Conservation (phyloP, 768 basidiomycete genomes). For the Pisolithus tinctorius region DNA sequence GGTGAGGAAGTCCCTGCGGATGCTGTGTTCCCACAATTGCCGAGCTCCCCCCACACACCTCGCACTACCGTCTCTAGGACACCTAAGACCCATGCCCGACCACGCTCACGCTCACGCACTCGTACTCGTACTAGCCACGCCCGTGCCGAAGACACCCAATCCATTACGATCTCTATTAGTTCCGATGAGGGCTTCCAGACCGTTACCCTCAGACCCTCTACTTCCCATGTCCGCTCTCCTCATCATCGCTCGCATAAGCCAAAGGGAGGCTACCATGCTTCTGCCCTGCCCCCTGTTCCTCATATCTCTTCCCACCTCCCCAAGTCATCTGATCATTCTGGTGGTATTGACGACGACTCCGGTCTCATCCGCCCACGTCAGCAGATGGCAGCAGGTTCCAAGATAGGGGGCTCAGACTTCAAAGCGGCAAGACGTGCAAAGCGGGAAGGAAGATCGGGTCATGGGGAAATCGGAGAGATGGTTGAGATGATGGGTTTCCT, state of each 20-base stretch:
- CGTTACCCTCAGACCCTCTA: constrained; percentile 11
- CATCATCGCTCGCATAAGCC: constrained; percentile 5
- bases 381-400: constrained; percentile 18
- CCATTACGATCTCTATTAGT: constrained; percentile 20
- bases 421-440: constrained; percentile 23
- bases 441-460: constrained; percentile 14
- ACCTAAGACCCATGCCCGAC: background rate
- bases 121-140: constrained; percentile 4
- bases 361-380: constrained; percentile 18
- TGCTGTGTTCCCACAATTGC: constrained; percentile 46
- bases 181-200: constrained; percentile 22
- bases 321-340: background rate
- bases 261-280: constrained; percentile 12
- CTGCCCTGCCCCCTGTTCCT: constrained; percentile 22
- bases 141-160: constrained; percentile 14
- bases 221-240: constrained; percentile 12
- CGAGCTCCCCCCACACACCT: background rate
- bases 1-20: constrained; percentile 57
- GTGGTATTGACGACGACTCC: constrained; percentile 1
- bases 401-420: constrained; percentile 22
- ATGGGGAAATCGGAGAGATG: constrained; percentile 12
- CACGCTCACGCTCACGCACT: background rate
- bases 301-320: constrained; percentile 13
- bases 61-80: constrained; percentile 8
- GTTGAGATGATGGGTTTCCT: constrained; percentile 27